Evolutionary conservation across 208 protist genomes (phyloP), one percentile per base, ranked within the genome.

Genomic region (Blastocrithidia nonstop): DNA sequence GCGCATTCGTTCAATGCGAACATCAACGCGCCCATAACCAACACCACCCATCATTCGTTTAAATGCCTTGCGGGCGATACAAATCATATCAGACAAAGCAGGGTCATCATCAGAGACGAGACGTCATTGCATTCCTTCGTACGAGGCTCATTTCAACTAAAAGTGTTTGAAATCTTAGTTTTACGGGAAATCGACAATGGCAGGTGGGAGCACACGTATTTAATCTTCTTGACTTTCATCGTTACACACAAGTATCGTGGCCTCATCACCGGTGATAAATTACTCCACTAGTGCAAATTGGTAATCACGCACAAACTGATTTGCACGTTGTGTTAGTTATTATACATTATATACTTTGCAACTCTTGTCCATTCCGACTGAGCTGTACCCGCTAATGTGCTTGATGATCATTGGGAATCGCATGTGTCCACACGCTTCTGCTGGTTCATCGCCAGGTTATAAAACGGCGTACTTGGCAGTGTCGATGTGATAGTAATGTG

Each of bases 81-180:
- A 45, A 13, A 87, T 54, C 58, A 93, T 87, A 7, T 54, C 45
- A 13, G 49, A 23, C 22, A 85, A 56, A 21, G 77, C 77, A 0
- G 79, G 80, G 47, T 93, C 80, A 24, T 64, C 50, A 27, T 63
- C 47, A 7, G 61, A 39, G 26, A 93, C 69, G 17, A 54, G 61
- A 6, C 33, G 41, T 80, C 84, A 93, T 55, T 81, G 48, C 74
- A 93, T 87, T 13, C 80, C 84, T 37, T 93, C 84, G 61, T 82
- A 93, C 9, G 71, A 66, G 17, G 79, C 75, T 80, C 84, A 93
- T 46, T 93, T 93, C 25, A 93, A 65, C 13, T 90, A 61, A 44
- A 93, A 93, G 46, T 93, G 84, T 50, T 93, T 93, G 56, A 93
- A 93, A 58, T 89, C 80, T 40, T 93, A 79, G 21, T 75, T 78